These are phyloP conservation scores for Coccomyxa subellipsoidea DNA, from an alignment of 163 green algal species.

Conservation along the genomic window DNA sequence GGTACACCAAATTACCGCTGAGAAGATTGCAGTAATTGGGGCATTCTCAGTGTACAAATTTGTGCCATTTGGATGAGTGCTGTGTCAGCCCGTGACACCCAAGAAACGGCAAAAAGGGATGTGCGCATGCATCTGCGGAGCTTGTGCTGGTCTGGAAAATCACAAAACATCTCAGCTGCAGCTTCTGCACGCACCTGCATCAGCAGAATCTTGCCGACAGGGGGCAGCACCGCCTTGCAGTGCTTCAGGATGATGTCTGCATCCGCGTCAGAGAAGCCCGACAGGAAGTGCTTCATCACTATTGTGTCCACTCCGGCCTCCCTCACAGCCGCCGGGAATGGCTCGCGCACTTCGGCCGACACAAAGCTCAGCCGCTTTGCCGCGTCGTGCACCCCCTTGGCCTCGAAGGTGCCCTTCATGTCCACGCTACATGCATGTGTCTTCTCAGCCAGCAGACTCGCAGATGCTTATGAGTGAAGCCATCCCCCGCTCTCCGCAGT, in stretches of 20 bases:
- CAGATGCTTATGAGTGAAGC: too few species aligned
- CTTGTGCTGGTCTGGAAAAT: too few species aligned
- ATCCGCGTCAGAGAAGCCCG: slow-evolving; percentile 37
- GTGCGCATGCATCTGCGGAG: too few species aligned
- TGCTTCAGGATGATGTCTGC: slow-evolving; percentile 28
- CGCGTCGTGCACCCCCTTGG: slow-evolving; percentile 32
- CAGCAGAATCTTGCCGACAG: slow-evolving; percentile 31
- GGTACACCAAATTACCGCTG: too few species aligned
- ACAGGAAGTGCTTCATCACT: slow-evolving; percentile 51
- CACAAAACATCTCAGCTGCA: too few species aligned
- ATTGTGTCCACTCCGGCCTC: slow-evolving; percentile 38
- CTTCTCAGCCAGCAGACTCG: neutral
- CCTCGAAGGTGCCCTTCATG: slow-evolving; percentile 36
- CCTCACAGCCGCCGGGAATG: slow-evolving; percentile 28
- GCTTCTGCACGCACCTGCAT: slow-evolving; percentile 18
- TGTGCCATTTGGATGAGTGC: too few species aligned
- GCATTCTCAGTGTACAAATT: too few species aligned
- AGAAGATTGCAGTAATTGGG: too few species aligned
- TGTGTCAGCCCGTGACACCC: too few species aligned
- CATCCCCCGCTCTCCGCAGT: too few species aligned
- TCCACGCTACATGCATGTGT: slow-evolving; percentile 30
- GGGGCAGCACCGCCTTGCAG: slow-evolving; percentile 28
- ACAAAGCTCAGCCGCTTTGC: slow-evolving; percentile 20
- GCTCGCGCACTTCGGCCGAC: slow-evolving; percentile 35
- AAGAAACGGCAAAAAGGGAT: too few species aligned